A percentile compares a stretch with the other conserved stretches of the same genome.
These are phyloP conservation scores for Leptographium galeiforme DNA, from an alignment of 2,329 filamentous ascomycete genomes.

Conservation along the genomic window DNA sequence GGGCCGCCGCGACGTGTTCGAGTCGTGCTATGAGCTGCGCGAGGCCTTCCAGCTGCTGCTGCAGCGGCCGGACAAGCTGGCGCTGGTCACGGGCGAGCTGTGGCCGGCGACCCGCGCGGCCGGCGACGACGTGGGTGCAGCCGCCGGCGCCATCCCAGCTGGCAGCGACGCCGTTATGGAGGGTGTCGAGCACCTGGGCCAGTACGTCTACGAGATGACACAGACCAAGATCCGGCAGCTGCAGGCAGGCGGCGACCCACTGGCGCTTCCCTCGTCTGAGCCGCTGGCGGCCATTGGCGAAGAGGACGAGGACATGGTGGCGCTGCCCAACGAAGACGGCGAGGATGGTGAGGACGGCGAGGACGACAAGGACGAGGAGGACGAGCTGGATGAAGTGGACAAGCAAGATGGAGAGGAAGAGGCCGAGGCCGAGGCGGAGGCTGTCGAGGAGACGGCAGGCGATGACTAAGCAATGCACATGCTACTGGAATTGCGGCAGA, in stretches of 20 bases:
- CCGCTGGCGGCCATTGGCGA: neutral
- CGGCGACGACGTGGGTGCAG: constrained; percentile 31
- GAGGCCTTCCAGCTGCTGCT: constrained; percentile 74
- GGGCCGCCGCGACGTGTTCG: constrained; percentile 77
- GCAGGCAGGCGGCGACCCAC: constrained; percentile 18
- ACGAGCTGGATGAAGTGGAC: neutral
- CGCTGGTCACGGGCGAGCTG: constrained; percentile 74
- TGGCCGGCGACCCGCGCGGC: constrained; percentile 52
- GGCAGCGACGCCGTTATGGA: constrained; percentile 62
- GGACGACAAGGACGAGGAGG: neutral
- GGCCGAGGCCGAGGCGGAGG: neutral
- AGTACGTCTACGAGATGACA: constrained; percentile 97
- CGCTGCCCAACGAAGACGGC: neutral
- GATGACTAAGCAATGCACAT: too few species aligned
- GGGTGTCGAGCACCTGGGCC: constrained; percentile 81
- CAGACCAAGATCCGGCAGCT: constrained; percentile 42
- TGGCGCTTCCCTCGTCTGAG: too few species aligned
- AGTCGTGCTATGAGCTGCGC: constrained; percentile 74
- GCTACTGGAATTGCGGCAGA: too few species aligned
- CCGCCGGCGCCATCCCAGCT: constrained; percentile 41
- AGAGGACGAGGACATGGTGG: neutral
- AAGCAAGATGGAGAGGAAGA: neutral
- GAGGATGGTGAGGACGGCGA: neutral
- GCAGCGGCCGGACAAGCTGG: constrained; percentile 65
- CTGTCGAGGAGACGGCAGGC: neutral